Conservation (phyloP, 768 basidiomycete genomes). For the Paxillus rubicundulus region DNA sequence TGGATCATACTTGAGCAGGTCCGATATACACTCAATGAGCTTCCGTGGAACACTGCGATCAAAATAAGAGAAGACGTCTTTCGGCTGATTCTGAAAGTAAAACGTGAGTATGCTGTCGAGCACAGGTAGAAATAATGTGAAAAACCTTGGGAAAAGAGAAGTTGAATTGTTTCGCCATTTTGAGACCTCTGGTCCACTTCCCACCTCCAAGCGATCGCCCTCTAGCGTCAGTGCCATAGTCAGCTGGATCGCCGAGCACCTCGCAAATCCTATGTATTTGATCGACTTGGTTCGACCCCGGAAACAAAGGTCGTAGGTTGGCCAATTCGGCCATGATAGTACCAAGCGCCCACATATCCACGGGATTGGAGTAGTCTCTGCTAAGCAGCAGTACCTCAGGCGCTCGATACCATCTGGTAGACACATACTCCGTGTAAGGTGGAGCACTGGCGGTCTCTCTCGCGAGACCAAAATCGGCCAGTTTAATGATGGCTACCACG, state of each 20-base stretch:
- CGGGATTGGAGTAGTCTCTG: constrained; percentile 92
- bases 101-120: constrained; percentile 2
- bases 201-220: constrained; percentile 81
- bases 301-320: constrained; percentile 93
- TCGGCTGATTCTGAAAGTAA: constrained; percentile 54
- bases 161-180: constrained; percentile 82
- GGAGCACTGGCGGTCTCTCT: constrained; percentile 83
- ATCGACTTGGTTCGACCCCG: constrained; percentile 89
- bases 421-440: constrained; percentile 98
- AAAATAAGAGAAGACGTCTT: constrained; percentile 70
- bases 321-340: constrained; percentile 97
- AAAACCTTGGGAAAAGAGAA: constrained; percentile 87
- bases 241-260: constrained; percentile 88
- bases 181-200: constrained; percentile 79
- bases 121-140: not conserved
- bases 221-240: constrained; percentile 74
- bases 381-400: constrained; percentile 93
- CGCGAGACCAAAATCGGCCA: constrained; percentile 97
- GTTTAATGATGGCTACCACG: constrained; percentile 94
- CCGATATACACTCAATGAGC: constrained; percentile 87
- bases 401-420: constrained; percentile 99
- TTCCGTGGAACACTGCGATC: constrained; percentile 73
- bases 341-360: constrained; percentile 99
- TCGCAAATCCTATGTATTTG: constrained; percentile 90
- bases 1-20: constrained; percentile 91